These are phyloP conservation scores for Xylariaceae sp. DNA, from an alignment of 2,329 filamentous ascomycete genomes.

Conservation along the genomic window DNA sequence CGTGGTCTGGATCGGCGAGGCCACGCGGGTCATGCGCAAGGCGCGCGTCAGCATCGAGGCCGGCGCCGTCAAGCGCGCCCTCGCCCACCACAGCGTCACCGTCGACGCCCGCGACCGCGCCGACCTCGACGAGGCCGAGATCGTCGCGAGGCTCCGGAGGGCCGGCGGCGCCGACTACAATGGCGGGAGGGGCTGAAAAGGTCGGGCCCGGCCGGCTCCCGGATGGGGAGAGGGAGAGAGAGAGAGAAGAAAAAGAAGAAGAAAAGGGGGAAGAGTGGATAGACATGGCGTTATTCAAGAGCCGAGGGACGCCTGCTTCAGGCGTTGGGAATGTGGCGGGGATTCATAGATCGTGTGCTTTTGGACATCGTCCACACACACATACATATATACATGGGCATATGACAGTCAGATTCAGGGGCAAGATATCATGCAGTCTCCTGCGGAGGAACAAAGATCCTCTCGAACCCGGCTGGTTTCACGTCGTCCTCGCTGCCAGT, in stretches of 20 bases:
- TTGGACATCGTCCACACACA: constrained; percentile 5
- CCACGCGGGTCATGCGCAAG: constrained; percentile 61
- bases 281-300: constrained; percentile 44
- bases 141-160: constrained; percentile 54
- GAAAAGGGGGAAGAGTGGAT: neutral
- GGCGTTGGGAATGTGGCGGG: too few relatives aligned
- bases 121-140: constrained; percentile 54
- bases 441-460: too few relatives aligned
- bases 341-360: constrained; percentile 3
- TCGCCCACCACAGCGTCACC: constrained; percentile 58
- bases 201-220: neutral
- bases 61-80: constrained; percentile 54
- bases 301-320: neutral
- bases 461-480: too few relatives aligned
- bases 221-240: neutral
- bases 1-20: constrained; percentile 60
- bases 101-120: constrained; percentile 53
- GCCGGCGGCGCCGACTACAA: constrained; percentile 67
- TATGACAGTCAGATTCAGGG: too few relatives aligned
- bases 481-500: too few relatives aligned
- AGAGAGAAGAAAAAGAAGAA: neutral
- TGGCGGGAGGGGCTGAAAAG: constrained; percentile 46
- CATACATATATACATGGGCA: constrained; percentile 11
- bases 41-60: constrained; percentile 61
- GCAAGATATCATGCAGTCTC: too few relatives aligned